A percentile compares a stretch with the other conserved stretches of the same genome.
phyloP scores from a whole-genome alignment of 257 asterid genomes.

The Solanum medicagineum region DNA sequence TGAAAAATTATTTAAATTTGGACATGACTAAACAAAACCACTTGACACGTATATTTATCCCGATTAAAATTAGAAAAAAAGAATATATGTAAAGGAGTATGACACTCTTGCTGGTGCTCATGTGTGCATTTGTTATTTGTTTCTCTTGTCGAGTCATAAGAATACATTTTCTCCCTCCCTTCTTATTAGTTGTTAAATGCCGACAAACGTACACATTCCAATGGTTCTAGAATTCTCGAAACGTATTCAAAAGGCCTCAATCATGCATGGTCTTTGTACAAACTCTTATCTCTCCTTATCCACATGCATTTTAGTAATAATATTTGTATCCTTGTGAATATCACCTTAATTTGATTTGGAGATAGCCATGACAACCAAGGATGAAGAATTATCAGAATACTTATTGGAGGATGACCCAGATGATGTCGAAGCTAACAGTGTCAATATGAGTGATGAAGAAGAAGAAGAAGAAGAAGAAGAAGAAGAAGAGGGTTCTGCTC shows the following conservation, averaged over 20 bases:
- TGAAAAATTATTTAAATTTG: background rate
- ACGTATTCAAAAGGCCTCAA: background rate
- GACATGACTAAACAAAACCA: background rate
- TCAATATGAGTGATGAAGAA: background rate
- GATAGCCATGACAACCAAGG: constrained; percentile 20
- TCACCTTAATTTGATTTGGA: background rate
- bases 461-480: constrained; percentile 25
- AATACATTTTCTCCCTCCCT: background rate
- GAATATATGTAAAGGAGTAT: background rate
- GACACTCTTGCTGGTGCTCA: background rate
- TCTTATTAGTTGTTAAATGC: background rate
- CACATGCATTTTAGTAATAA: background rate
- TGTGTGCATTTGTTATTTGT: background rate
- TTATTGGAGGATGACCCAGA: constrained; percentile 30
- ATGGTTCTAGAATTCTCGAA: background rate
- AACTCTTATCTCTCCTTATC: background rate
- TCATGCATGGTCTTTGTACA: background rate
- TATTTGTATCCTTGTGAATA: background rate
- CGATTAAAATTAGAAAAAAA: background rate
- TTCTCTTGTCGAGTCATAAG: background rate
- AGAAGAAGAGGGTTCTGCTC: constrained; percentile 11
- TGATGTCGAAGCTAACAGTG: constrained; percentile 12
- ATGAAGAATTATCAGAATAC: constrained; percentile 19
- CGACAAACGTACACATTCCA: background rate
- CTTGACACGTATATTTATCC: background rate